Evolutionary conservation across 495 filamentous ascomycete species (phyloP).

Genomic region (Alectoria sarmentosa): DNA sequence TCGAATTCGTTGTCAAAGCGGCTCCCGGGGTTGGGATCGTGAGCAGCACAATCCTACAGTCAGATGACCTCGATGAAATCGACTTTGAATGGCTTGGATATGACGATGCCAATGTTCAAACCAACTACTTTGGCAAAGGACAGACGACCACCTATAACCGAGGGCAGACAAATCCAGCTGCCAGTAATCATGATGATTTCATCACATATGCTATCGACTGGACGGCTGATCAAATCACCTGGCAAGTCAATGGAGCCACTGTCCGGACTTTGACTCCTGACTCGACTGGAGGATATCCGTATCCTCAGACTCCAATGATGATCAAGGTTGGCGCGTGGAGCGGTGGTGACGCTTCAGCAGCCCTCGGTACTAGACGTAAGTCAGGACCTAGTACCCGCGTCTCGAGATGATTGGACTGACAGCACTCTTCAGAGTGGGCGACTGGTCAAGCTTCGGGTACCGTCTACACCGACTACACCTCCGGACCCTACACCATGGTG

Average conservation of each 20-base stretch:
- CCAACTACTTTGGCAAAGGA: slow-evolving; percentile 86
- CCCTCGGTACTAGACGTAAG: slow-evolving; percentile 59
- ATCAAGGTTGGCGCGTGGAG: slow-evolving; percentile 81
- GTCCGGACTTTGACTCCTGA: slow-evolving; percentile 61
- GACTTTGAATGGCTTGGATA: slow-evolving; percentile 83
- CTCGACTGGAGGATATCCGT: slow-evolving; percentile 58
- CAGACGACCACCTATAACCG: slow-evolving; percentile 58
- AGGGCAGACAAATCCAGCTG: slow-evolving; percentile 48
- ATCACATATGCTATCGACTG: slow-evolving; percentile 84
- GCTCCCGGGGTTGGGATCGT: slow-evolving; percentile 57
- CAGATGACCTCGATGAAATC: slow-evolving; percentile 82
- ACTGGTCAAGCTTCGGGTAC: slow-evolving; percentile 60
- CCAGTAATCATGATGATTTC: slow-evolving; percentile 47
- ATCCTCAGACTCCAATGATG: slow-evolving; percentile 83
- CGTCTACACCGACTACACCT: slow-evolving; percentile 41
- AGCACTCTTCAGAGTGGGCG: slow-evolving; percentile 59
- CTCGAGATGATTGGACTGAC: neutral
- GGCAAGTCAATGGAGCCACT: slow-evolving; percentile 61
- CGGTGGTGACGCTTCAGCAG: slow-evolving; percentile 64
- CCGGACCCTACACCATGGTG: slow-evolving; percentile 79
- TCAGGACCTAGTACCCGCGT: slow-evolving; percentile 13
- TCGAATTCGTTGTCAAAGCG: slow-evolving; percentile 52
- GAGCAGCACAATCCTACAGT: slow-evolving; percentile 74
- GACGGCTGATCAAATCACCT: slow-evolving; percentile 64
- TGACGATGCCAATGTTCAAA: slow-evolving; percentile 55